Percentiles rank a stretch among this genome's conserved stretches.
Evolutionary conservation across 1,284 basidiomycete species (phyloP).

Genomic region (Phlebopus sp.): DNA sequence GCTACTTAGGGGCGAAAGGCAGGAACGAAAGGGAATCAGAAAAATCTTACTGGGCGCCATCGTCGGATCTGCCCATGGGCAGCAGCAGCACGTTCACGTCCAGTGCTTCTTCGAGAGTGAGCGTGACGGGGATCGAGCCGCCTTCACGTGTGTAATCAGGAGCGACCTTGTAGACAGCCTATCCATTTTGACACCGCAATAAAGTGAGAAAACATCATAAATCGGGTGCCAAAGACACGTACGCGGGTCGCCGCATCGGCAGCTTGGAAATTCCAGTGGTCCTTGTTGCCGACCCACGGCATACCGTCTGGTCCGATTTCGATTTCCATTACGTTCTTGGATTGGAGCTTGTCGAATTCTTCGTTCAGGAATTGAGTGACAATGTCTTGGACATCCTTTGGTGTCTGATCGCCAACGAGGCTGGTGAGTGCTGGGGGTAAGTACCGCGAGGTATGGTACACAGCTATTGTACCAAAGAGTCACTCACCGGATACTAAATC

Average conservation of each 20-base stretch:
- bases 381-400: constrained; percentile 64
- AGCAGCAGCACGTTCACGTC: constrained; percentile 16
- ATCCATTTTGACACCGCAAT: not conserved
- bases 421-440: constrained; percentile 30
- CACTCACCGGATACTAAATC: constrained; percentile 84
- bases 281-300: constrained; percentile 81
- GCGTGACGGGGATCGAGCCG: constrained; percentile 16
- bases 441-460: too few relatives aligned
- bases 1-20: not conserved
- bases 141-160: constrained; percentile 20
- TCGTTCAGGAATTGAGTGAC: constrained; percentile 67
- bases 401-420: constrained; percentile 83
- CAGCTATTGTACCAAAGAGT: not conserved
- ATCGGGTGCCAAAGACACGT: constrained; percentile 8
- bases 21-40: too few relatives aligned
- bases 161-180: constrained; percentile 7
- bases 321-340: constrained; percentile 69
- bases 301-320: constrained; percentile 74
- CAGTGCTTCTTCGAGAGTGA: constrained; percentile 6
- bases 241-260: constrained; percentile 79
- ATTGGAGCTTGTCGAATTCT: constrained; percentile 79
- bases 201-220: not conserved
- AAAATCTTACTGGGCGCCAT: constrained; percentile 19
- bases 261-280: constrained; percentile 92
- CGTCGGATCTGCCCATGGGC: constrained; percentile 26